Evolutionary conservation across 2,329 filamentous ascomycete species (phyloP), one percentile per base, ranked within the genome.

Genomic region (Domatiomyces globalis): DNA sequence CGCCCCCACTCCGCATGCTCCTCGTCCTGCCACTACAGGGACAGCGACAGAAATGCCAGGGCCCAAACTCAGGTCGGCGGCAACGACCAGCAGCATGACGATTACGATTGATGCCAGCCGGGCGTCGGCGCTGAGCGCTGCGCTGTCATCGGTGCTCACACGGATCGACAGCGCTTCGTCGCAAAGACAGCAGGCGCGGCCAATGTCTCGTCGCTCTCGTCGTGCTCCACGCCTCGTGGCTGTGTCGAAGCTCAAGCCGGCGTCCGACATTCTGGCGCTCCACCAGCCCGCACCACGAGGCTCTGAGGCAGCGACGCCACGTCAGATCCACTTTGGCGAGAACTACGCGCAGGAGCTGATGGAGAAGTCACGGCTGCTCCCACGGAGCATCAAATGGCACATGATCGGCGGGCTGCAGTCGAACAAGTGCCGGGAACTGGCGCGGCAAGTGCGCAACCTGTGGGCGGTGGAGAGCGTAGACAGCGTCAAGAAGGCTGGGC

Each of bases 401-500:
- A 95, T 96, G 68, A 98, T 96, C 65, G 92, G 92, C 42, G 87
- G 85, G 0, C 71, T 98, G 42, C 92, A 98, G 69, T 89, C 85
- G 12, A 94, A 89, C 60, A 95, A 96, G 72, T 95, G 88, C 76
- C 88, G 87, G 62, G 78, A 79, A 44, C 77, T 98, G 8, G 87
- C 89, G 2, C 74, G 80, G 62, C 81, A 84, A 62, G 85, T 96
- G 56, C 83, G 85, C 25, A 95, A 94, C 62, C 78, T 98, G 45
- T 94, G 83, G 78, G 87, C 85, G 62, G 88, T 98, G 22, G 92
- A 88, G 63, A 94, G 86, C 62, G 81, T 98, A 46, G 92, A 98
- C 69, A 81, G 79, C 9, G 67, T 75, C 57, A 96, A 95, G 68
- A 98, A 98, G 68, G 92, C 88, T 0, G 77, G 81, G 50, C 76